Base-by-base conservation (phyloP, 129 eudicot genomes). In the Sambucus nigra region DNA sequence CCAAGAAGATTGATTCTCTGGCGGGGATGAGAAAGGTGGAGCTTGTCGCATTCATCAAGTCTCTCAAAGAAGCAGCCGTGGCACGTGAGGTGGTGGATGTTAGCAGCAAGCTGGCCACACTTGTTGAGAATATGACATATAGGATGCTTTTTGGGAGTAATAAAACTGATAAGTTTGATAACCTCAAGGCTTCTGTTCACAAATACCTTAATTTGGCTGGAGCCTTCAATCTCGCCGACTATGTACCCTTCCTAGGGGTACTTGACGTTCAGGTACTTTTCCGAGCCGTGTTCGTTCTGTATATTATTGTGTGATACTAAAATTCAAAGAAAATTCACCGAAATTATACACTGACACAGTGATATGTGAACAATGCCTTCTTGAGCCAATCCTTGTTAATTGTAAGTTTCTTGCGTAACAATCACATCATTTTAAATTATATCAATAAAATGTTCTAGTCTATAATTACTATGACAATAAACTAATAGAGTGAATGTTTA, bases 221-320 rank as follows among this genome's bases (percentile, higher is more conserved):
- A 0, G 24, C 44, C 6, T 53, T 66, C 35, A 76, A 70, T 52
- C 33, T 76, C 1, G n/a, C n/a, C n/a, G n/a, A n/a, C n/a, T n/a
- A n/a, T n/a, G n/a, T n/a, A n/a, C n/a, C n/a, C n/a, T n/a, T n/a
- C n/a, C n/a, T n/a, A n/a, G n/a, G n/a, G n/a, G n/a, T n/a, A n/a
- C n/a, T n/a, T n/a, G n/a, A n/a, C 24, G 41, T 66, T 60, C 73
- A 69, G 73, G 81, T 74, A 26, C 26, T 1, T 57, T 33, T 5
- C 12, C n/a, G 18, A 0, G 19, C 20, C 17, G 14, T 56, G n/a
- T n/a, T n/a, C n/a, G n/a, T n/a, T n/a, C n/a, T n/a, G n/a, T n/a
- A n/a, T n/a, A n/a, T n/a, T n/a, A n/a, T n/a, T n/a, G n/a, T n/a
- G n/a, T n/a, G n/a, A n/a, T n/a, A n/a, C n/a, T n/a, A n/a, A n/a